These are phyloP conservation scores for Flagelloscypha sp. DNA, from an alignment of 768 basidiomycete species.

Conservation along the genomic window DNA sequence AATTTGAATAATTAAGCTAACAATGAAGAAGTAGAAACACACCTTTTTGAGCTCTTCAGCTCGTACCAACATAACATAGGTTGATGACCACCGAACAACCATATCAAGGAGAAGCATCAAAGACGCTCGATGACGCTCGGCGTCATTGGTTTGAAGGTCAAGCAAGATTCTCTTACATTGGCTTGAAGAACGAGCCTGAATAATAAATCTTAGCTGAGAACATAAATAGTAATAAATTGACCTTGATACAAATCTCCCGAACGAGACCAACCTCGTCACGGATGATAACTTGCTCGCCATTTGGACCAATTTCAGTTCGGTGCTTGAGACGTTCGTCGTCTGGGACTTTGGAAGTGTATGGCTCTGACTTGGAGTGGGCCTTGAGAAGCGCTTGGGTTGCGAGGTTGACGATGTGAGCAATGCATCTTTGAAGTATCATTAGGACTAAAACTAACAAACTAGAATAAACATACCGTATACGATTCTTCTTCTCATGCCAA, in stretches of 20 bases:
- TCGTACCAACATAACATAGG: slow-evolving; percentile 20
- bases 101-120: slow-evolving; percentile 21
- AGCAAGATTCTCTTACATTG: slow-evolving; percentile 16
- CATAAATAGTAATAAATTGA: background rate
- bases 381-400: slow-evolving; percentile 22
- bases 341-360: slow-evolving; percentile 15
- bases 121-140: background rate
- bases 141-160: slow-evolving; percentile 9
- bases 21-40: slow-evolving; percentile 4
- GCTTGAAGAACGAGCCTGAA: slow-evolving; percentile 19
- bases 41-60: slow-evolving; percentile 6
- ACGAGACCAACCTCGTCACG: slow-evolving; percentile 17
- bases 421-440: slow-evolving; percentile 15
- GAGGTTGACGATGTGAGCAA: slow-evolving; percentile 26
- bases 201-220: background rate
- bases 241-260: slow-evolving; percentile 11
- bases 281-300: too few species aligned
- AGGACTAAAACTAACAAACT: background rate
- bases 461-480: slow-evolving; percentile 6
- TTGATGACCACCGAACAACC: slow-evolving; percentile 25
- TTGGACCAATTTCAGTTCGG: too few species aligned
- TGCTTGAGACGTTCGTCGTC: slow-evolving; percentile 13
- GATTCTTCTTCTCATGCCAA: background rate
- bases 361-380: slow-evolving; percentile 17
- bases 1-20: background rate